These are phyloP conservation scores for Fusarium denticulatum DNA, from an alignment of 2,329 filamentous ascomycete species.

Conservation along the genomic window DNA sequence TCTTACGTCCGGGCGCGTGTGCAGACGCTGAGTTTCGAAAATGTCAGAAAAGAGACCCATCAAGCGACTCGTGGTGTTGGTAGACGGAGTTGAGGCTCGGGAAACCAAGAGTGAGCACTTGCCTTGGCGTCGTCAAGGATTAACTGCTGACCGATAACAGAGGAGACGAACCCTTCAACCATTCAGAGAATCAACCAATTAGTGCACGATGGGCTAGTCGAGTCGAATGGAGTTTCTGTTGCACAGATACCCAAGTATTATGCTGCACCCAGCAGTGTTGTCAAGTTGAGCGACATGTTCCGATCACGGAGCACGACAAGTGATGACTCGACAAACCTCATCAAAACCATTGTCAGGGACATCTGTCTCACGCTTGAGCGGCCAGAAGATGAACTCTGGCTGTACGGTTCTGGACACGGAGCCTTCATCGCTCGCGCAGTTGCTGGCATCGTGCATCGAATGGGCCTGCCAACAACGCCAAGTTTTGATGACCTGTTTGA, in stretches of 20 bases:
- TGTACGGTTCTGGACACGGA: conserved; percentile 39
- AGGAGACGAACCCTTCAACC: conserved; percentile 31
- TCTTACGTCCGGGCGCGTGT: background rate
- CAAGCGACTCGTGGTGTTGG: conserved; percentile 33
- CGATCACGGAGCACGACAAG: conserved; percentile 5
- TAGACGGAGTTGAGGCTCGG: conserved; percentile 31
- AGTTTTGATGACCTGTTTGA: conserved; percentile 37
- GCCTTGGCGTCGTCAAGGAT: background rate
- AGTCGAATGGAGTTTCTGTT: conserved; percentile 5
- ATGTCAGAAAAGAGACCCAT: conserved; percentile 31
- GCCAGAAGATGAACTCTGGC: conserved; percentile 39
- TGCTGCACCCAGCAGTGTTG: background rate
- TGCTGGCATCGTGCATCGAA: conserved; percentile 34
- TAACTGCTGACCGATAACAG: conserved; percentile 14
- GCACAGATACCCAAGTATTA: conserved; percentile 36
- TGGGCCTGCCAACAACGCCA: conserved; percentile 23
- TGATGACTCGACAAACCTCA: conserved; percentile 30
- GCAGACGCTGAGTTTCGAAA: background rate
- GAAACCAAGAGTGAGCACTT: conserved; percentile 29
- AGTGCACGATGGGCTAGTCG: conserved; percentile 16
- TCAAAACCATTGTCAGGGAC: conserved; percentile 36
- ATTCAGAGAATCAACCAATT: conserved; percentile 34
- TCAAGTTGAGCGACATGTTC: conserved; percentile 31
- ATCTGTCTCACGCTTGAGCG: conserved; percentile 23
- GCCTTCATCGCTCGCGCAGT: conserved; percentile 37